Evolutionary conservation across 495 filamentous ascomycete species (phyloP).

Genomic region (Penicillium herquei): DNA sequence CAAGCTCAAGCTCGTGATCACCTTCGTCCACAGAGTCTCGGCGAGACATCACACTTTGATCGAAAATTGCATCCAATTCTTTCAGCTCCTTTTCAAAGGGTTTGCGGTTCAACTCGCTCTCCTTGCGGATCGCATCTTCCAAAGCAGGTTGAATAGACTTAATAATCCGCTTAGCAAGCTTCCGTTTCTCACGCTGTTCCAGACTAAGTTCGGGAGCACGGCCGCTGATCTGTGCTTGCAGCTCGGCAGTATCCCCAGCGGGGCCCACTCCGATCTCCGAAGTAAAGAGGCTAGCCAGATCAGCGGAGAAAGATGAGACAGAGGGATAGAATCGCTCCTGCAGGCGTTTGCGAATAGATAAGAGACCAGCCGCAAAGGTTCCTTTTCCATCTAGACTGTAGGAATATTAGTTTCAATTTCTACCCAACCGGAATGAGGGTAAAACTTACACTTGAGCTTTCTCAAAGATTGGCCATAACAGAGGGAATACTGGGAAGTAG

Average conservation of each 20-base stretch:
- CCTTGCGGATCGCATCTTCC: constrained; percentile 73
- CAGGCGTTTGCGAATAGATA: constrained; percentile 61
- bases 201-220: constrained; percentile 56
- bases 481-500: constrained; percentile 81
- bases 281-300: constrained; percentile 69
- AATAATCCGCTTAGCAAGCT: constrained; percentile 78
- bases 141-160: constrained; percentile 73
- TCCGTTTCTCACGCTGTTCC: constrained; percentile 64
- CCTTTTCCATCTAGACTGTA: constrained; percentile 70
- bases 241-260: constrained; percentile 51
- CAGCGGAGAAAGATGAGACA: constrained; percentile 68
- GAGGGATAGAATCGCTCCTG: constrained; percentile 72
- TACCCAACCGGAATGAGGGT: background rate
- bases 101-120: constrained; percentile 71
- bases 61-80: constrained; percentile 71
- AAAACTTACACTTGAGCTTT: constrained; percentile 68
- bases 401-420: constrained; percentile 34
- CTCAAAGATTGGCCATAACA: constrained; percentile 78
- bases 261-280: constrained; percentile 59
- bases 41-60: constrained; percentile 52
- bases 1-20: constrained; percentile 22
- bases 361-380: constrained; percentile 64
- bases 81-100: constrained; percentile 67
- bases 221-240: constrained; percentile 53
- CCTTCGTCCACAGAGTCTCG: constrained; percentile 35